Percentiles rank a stretch among this genome's conserved stretches.
These are phyloP conservation scores for Malus hybrid DNA, from an alignment of 331 rosid species.

Conservation along the genomic window DNA sequence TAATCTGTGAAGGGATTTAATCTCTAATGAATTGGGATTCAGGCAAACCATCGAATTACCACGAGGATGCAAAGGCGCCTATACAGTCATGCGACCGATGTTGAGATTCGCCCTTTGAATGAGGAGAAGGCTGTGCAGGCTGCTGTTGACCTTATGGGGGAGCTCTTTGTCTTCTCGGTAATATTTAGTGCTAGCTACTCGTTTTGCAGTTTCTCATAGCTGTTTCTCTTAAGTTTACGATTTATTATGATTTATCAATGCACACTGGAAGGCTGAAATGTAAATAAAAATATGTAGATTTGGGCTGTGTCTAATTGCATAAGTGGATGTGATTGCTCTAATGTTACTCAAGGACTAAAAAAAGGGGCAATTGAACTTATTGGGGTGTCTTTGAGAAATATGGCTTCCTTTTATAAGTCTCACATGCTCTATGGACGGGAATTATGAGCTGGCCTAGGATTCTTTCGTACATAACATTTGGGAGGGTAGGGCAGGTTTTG, in stretches of 20 bases:
- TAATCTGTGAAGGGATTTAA: neutral
- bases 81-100: slow-evolving; percentile 80
- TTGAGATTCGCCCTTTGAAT: slow-evolving; percentile 79
- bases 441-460: neutral
- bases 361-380: neutral
- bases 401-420: neutral
- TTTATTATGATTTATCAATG: neutral
- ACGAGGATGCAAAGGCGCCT: slow-evolving; percentile 80
- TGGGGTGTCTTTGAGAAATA: neutral
- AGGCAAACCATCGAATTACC: slow-evolving; percentile 66
- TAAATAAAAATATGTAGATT: neutral
- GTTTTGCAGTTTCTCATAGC: neutral
- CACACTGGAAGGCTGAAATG: neutral
- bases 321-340: neutral
- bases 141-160: slow-evolving; percentile 89
- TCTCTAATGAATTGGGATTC: slow-evolving; percentile 19
- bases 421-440: neutral
- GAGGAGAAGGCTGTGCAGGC: slow-evolving; percentile 91
- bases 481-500: neutral
- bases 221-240: neutral
- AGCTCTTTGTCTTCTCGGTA: slow-evolving; percentile 82
- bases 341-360: neutral
- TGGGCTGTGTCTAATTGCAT: neutral
- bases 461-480: neutral
- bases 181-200: neutral